A percentile compares a stretch with the other conserved stretches of the same genome.
Evolutionary conservation across 2,329 filamentous ascomycete species (phyloP).

Genomic region (Talaromyces sp.): DNA sequence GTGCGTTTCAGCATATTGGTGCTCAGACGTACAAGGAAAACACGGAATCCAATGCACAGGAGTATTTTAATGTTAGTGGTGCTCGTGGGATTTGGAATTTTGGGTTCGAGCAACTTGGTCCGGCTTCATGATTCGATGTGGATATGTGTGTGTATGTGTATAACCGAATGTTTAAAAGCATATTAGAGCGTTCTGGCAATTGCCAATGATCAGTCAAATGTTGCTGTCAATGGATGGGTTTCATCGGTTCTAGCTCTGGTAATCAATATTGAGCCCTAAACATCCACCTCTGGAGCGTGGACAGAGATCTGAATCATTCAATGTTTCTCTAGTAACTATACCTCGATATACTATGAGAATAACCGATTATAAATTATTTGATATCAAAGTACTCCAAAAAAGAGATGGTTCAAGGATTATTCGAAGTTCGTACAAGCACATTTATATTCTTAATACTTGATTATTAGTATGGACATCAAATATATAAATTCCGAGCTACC

Average conservation of each 20-base stretch:
- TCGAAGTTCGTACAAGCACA: no score
- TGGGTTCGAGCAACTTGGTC: conserved; percentile 22
- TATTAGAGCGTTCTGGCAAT: neutral
- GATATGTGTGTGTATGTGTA: neutral
- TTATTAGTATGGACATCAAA: no score
- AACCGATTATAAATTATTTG: no score
- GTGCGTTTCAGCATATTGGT: conserved; percentile 48
- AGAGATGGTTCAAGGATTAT: no score
- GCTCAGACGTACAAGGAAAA: conserved; percentile 38
- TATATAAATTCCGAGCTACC: no score
- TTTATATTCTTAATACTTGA: no score
- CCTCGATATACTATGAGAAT: no score
- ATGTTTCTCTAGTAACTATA: no score
- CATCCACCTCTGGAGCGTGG: neutral
- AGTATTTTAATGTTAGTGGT: conserved; percentile 7
- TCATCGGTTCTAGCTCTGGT: no score
- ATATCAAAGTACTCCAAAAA: no score
- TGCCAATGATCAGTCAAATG: neutral
- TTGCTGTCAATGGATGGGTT: neutral
- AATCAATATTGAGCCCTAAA: no score
- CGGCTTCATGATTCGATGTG: neutral
- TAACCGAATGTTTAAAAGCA: neutral
- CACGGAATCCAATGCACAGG: neutral
- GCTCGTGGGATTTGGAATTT: conserved; percentile 26
- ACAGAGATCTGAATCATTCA: no score